Conservation (phyloP, 805 yeast genomes). For the Kodamaea hsintzibuensis region DNA sequence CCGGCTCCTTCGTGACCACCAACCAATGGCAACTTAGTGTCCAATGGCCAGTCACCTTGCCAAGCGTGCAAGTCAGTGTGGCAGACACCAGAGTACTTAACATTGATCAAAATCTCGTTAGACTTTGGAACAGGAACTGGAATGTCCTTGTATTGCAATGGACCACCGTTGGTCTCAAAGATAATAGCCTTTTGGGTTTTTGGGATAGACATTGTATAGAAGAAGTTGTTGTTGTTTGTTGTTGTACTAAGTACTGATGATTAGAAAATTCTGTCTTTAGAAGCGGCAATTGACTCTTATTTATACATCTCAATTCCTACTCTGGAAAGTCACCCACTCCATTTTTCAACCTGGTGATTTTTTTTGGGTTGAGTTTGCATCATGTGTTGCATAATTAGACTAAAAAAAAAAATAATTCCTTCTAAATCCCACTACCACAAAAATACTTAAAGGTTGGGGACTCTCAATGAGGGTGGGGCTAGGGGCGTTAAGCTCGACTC, state of each 20-base stretch:
- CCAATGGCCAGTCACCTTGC: conserved; percentile 50
- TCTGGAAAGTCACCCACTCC: neutral
- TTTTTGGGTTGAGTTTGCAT: neutral
- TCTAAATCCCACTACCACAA: neutral
- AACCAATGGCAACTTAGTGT: conserved; percentile 46
- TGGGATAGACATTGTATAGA: conserved; percentile 31
- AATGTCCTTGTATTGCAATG: conserved; percentile 37
- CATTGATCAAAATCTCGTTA: conserved; percentile 42
- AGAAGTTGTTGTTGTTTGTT: neutral
- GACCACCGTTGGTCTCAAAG: conserved; percentile 45
- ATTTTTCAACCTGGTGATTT: conserved; percentile 1
- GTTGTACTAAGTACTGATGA: conserved; percentile 1
- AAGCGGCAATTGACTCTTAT: neutral
- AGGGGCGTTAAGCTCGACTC: neutral
- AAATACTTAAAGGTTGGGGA: neutral
- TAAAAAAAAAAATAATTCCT: too few relatives aligned
- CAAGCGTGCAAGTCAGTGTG: conserved; percentile 50
- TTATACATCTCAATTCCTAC: neutral
- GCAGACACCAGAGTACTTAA: conserved; percentile 49
- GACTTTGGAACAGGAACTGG: conserved; percentile 36
- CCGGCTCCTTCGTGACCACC: conserved; percentile 54
- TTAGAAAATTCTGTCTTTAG: neutral
- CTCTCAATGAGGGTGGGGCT: neutral
- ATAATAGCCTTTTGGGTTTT: conserved; percentile 44
- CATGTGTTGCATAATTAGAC: neutral